Evolutionary conservation across 192 early-diverging fungal genomes (phyloP).

Genomic region (Spinellus fusiger): DNA sequence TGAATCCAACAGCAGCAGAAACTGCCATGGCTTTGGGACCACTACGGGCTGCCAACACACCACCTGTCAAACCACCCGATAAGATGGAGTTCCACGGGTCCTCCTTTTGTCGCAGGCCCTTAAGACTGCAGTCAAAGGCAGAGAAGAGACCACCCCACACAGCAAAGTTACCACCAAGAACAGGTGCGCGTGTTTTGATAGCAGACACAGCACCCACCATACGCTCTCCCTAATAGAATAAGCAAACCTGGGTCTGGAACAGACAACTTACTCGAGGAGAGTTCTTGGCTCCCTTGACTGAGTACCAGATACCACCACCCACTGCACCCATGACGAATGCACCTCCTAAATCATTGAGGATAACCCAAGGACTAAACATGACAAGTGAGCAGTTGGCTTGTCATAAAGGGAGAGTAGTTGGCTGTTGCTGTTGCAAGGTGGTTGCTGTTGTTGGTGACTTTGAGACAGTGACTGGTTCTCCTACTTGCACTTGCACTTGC

Average conservation of each 20-base stretch:
- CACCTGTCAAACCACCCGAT: slow-evolving; percentile 92
- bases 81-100: slow-evolving; percentile 98
- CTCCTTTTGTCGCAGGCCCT: slow-evolving; percentile 93
- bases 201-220: slow-evolving; percentile 79
- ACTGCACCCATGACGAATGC: slow-evolving; percentile 97
- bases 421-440: neutral
- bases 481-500: too few relatives aligned
- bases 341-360: slow-evolving; percentile 77
- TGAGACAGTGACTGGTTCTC: too few relatives aligned
- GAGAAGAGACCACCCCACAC: slow-evolving; percentile 99
- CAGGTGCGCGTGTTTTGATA: slow-evolving; percentile 91
- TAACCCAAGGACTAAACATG: slow-evolving; percentile 68
- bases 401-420: neutral
- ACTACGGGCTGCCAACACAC: slow-evolving; percentile 86
- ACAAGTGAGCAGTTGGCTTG: neutral
- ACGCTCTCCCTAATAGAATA: slow-evolving; percentile 65
- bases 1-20: slow-evolving; percentile 89
- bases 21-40: slow-evolving; percentile 71
- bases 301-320: slow-evolving; percentile 94
- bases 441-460: neutral
- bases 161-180: slow-evolving; percentile 97
- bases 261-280: slow-evolving; percentile 71
- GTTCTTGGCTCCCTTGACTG: slow-evolving; percentile 97
- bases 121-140: slow-evolving; percentile 93
- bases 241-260: neutral